These are phyloP conservation scores for Tricholoma matsutake DNA, from an alignment of 768 basidiomycete genomes.

Conservation along the genomic window DNA sequence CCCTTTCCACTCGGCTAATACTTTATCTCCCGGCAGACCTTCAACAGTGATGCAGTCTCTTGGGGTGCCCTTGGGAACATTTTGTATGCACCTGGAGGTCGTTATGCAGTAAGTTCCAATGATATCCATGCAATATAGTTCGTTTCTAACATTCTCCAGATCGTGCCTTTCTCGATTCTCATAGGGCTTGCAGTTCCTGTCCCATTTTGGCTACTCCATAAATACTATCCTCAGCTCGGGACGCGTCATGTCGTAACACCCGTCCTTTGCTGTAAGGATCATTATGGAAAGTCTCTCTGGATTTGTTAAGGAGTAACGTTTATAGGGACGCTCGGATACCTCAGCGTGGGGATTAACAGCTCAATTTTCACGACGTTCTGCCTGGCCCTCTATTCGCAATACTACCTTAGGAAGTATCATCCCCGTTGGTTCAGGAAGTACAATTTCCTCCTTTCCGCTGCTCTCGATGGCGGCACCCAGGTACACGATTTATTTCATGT, in stretches of 20 bases:
- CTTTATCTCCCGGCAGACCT: conserved; percentile 19
- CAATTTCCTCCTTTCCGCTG: conserved; percentile 50
- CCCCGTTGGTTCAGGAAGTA: conserved; percentile 48
- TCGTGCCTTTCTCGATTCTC: conserved; percentile 44
- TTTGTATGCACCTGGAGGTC: conserved; percentile 43
- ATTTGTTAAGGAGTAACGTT: background rate
- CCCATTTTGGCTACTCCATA: conserved; percentile 52
- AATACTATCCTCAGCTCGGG: conserved; percentile 43
- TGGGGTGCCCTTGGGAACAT: conserved; percentile 55
- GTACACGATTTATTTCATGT: background rate
- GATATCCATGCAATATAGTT: too few species aligned
- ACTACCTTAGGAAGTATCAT: conserved; percentile 40
- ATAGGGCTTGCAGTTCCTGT: conserved; percentile 52
- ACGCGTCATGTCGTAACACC: conserved; percentile 51
- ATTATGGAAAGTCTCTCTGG: background rate
- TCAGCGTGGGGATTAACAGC: conserved; percentile 57
- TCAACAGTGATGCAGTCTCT: conserved; percentile 48
- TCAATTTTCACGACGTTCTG: conserved; percentile 46
- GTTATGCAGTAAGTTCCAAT: conserved; percentile 37
- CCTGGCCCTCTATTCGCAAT: conserved; percentile 45
- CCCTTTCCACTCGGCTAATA: background rate
- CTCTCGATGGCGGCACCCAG: conserved; percentile 46
- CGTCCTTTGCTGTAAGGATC: conserved; percentile 37
- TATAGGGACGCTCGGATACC: conserved; percentile 41
- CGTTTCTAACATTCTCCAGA: conserved; percentile 20